Percentiles rank a stretch among this genome's conserved stretches.
Conservation (phyloP, 345 rosid species). For the Citrus cavaleriei region DNA sequence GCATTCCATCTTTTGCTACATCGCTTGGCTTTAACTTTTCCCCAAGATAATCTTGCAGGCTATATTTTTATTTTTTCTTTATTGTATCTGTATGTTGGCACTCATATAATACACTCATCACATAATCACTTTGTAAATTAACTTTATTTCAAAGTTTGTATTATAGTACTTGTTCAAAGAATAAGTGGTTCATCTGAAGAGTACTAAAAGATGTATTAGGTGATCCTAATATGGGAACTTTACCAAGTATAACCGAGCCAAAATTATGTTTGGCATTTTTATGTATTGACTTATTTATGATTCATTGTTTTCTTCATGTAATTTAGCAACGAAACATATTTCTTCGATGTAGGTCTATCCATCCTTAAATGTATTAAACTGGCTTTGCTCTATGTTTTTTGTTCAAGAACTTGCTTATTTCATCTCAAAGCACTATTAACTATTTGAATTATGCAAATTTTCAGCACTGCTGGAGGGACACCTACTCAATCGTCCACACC, state of each 20-base stretch:
- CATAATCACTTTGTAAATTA: neutral
- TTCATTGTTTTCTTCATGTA: neutral
- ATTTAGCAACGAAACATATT: neutral
- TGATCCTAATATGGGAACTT: neutral
- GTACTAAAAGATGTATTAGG: neutral
- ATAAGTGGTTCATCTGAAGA: neutral
- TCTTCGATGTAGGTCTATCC: too few relatives aligned
- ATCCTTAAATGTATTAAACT: neutral
- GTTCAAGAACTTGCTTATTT: neutral
- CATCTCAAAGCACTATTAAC: conserved; percentile 6
- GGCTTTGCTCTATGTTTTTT: neutral
- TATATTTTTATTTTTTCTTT: neutral
- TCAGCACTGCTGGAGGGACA: conserved; percentile 42
- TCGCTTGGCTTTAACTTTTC: neutral
- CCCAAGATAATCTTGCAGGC: neutral
- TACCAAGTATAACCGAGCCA: too few relatives aligned
- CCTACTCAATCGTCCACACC: conserved; percentile 1
- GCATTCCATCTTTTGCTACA: neutral
- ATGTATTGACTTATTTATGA: too few relatives aligned
- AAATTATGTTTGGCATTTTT: too few relatives aligned
- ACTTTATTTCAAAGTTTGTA: neutral
- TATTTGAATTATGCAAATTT: conserved; percentile 10
- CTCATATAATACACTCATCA: neutral
- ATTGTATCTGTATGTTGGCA: neutral
- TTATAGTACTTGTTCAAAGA: neutral